phyloP scores from a whole-genome alignment of 352 stramenopile genomes.

The Globisporangium megalacanthum region DNA sequence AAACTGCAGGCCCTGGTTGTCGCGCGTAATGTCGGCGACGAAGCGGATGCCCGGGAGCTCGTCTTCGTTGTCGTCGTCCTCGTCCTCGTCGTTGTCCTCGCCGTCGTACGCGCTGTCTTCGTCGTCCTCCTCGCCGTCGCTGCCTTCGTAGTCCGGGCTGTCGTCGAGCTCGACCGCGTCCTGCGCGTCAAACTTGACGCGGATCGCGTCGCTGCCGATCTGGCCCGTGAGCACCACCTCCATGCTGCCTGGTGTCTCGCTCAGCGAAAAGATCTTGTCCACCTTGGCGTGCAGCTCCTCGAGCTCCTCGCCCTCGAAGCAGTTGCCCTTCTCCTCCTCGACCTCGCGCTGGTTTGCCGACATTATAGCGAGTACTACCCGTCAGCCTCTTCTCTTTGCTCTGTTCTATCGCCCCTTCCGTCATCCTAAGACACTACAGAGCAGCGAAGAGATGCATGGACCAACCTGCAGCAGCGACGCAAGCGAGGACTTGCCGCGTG shows the following conservation, averaged over 20 bases:
- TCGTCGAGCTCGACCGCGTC: slow-evolving; percentile 67
- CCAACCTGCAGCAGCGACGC: slow-evolving; percentile 32
- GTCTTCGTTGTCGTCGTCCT: slow-evolving; percentile 59
- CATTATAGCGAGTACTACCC: too few species aligned
- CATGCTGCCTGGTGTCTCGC: slow-evolving; percentile 59
- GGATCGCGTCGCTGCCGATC: slow-evolving; percentile 47
- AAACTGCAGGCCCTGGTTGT: slow-evolving; percentile 76
- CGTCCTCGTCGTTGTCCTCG: slow-evolving; percentile 24
- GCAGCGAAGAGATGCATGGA: too few species aligned
- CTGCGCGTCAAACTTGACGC: slow-evolving; percentile 79
- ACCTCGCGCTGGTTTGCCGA: slow-evolving; percentile 47
- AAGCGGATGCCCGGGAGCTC: slow-evolving; percentile 76
- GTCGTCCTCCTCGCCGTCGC: slow-evolving; percentile 49
- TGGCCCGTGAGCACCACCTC: slow-evolving; percentile 54
- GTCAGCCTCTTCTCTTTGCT: too few species aligned
- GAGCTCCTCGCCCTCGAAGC: slow-evolving; percentile 68
- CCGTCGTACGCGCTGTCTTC: slow-evolving; percentile 27
- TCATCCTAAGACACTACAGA: too few species aligned
- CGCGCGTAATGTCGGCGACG: slow-evolving; percentile 59
- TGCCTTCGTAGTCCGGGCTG: slow-evolving; percentile 46
- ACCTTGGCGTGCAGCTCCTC: slow-evolving; percentile 65
- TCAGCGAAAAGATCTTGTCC: slow-evolving; percentile 55
- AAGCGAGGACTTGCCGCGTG: slow-evolving; percentile 50
- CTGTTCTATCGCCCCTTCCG: too few species aligned
- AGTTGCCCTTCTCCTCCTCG: slow-evolving; percentile 81